These are phyloP conservation scores for Pseudoneurospora amorphoporcata DNA, from an alignment of 495 filamentous ascomycete species.

Conservation along the genomic window DNA sequence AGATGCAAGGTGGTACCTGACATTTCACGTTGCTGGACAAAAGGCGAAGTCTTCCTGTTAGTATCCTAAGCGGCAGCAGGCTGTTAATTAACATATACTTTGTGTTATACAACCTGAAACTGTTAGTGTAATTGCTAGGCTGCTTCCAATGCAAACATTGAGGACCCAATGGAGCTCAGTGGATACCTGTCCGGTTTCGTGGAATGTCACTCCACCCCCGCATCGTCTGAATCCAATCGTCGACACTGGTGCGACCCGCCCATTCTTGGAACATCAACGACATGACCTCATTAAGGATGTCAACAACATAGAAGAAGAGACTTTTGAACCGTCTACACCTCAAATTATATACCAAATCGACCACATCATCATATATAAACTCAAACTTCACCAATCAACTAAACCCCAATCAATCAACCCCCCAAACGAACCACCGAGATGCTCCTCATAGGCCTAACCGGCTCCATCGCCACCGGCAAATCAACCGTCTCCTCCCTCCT, in stretches of 20 bases:
- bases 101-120: rapidly evolving
- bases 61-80: neutral
- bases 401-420: neutral
- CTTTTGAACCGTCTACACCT: neutral
- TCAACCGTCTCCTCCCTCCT: slow-evolving; percentile 86
- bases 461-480: slow-evolving; percentile 97
- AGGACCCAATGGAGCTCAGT: neutral
- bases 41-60: neutral
- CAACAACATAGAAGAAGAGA: neutral
- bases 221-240: neutral
- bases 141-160: neutral
- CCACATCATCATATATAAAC: neutral
- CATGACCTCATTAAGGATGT: neutral
- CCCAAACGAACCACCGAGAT: slow-evolving; percentile 38
- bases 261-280: neutral
- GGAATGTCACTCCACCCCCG: neutral
- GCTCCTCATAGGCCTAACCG: slow-evolving; percentile 93
- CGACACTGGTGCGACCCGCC: neutral
- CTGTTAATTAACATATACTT: neutral
- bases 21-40: neutral
- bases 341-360: neutral
- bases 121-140: neutral
- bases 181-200: neutral
- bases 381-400: neutral
- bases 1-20: neutral